Evolutionary conservation across 768 basidiomycete species (phyloP), one percentile per base, ranked within the genome.

Genomic region (Botryobasidium botryosum): DNA sequence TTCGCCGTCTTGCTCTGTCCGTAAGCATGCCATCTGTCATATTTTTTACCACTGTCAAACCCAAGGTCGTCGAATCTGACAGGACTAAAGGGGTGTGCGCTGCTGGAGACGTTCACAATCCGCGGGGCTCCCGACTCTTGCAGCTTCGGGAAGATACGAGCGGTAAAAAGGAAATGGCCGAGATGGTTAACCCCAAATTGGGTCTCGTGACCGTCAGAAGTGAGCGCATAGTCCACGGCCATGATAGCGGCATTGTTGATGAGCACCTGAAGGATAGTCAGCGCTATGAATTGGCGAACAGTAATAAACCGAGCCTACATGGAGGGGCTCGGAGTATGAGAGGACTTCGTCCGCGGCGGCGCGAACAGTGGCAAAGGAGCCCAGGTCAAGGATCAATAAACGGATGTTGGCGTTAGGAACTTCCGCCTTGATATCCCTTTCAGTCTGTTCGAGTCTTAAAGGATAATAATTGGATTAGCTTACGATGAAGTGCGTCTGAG

Each of bases 221-320:
- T 35, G 13, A 15, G 3, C 6, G 29, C 18, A 18, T 26, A 24
- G 2, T 31, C 3, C 17, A 23, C 1, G 3, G 32, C 38, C 43
- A 46, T 41, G 17, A 45, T 26, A 13, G 32, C 48, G 0, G 44
- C 47, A n/a, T 49, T 51, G 48, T 51, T 51, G 45, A 53, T 49
- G 17, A 51, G 35, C 33, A 20, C 6, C 13, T 25, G 15, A 4
- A 5, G 31, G n/a, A n/a, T n/a, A n/a, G n/a, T n/a, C n/a, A n/a
- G n/a, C n/a, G n/a, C n/a, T n/a, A n/a, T n/a, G n/a, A n/a, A n/a
- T n/a, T n/a, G n/a, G n/a, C n/a, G n/a, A n/a, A n/a, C n/a, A n/a
- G n/a, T n/a, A n/a, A n/a, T n/a, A n/a, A n/a, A n/a, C n/a, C n/a
- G n/a, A n/a, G n/a, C n/a, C n/a, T n/a, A n/a, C 7, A 10, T 31